Evolutionary conservation across 768 basidiomycete genomes (phyloP).

Genomic region (Trametes coccinea): DNA sequence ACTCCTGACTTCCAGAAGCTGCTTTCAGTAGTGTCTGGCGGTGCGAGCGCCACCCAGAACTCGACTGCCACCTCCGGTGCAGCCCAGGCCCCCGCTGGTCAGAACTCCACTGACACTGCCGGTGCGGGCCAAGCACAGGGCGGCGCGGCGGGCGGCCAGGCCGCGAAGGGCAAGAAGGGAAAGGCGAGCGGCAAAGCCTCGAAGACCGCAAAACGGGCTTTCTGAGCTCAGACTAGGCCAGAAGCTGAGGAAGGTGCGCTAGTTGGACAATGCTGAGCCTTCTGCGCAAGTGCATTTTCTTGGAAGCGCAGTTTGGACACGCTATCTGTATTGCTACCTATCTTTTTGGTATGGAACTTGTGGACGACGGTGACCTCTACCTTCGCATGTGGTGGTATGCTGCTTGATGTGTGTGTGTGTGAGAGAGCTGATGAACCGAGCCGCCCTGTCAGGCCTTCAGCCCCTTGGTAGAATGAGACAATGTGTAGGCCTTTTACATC

Average conservation of each 20-base stretch:
- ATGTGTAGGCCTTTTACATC: too few species aligned
- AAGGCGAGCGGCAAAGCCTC: neutral
- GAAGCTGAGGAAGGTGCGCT: neutral
- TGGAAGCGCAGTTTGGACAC: neutral
- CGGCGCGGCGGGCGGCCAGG: neutral
- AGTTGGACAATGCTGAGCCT: neutral
- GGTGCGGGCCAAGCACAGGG: neutral
- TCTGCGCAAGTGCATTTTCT: neutral
- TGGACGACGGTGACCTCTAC: conserved; percentile 6
- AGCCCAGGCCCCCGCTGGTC: neutral
- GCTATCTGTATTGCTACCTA: neutral
- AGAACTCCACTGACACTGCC: conserved; percentile 2
- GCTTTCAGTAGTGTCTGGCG: conserved; percentile 17
- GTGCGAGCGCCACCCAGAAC: conserved; percentile 1
- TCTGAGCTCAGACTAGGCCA: neutral
- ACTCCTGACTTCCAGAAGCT: conserved; percentile 55
- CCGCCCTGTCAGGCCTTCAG: too few species aligned
- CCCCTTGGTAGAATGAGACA: too few species aligned
- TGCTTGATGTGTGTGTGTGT: too few species aligned
- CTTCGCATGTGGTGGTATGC: neutral
- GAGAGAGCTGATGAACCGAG: too few species aligned
- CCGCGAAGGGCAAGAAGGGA: conserved; percentile 2
- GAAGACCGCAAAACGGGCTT: neutral
- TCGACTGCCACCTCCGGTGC: neutral
- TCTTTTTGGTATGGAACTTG: conserved; percentile 6